Conservation (phyloP, 1,139 yeast species). For the Protomyces lactucae-debilis region DNA sequence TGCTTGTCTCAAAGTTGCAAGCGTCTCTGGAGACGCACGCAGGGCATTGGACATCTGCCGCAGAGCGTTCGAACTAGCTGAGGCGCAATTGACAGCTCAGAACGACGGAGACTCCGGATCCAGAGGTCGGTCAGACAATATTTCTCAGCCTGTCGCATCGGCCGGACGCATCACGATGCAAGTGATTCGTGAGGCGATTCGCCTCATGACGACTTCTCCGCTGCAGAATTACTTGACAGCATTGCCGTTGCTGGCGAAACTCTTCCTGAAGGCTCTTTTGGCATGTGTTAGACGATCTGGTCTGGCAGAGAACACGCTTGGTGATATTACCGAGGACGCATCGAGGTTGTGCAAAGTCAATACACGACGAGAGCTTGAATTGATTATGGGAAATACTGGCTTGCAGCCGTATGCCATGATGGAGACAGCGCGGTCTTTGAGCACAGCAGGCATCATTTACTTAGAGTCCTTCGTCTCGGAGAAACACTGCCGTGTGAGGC, state of each 20-base stretch:
- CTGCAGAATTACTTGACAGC: constrained; percentile 54
- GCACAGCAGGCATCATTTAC: constrained; percentile 69
- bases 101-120: background rate
- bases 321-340: constrained; percentile 76
- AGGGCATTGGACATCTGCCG: constrained; percentile 84
- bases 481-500: constrained; percentile 7
- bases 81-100: constrained; percentile 36
- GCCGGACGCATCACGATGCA: constrained; percentile 55
- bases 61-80: constrained; percentile 87
- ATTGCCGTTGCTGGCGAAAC: constrained; percentile 64
- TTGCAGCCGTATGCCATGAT: constrained; percentile 47
- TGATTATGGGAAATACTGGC: constrained; percentile 22
- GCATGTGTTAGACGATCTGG: constrained; percentile 65
- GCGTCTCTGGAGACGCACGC: constrained; percentile 96
- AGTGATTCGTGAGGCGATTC: constrained; percentile 72
- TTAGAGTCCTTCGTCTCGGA: constrained; percentile 45
- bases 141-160: constrained; percentile 35
- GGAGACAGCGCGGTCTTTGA: constrained; percentile 57
- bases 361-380: constrained; percentile 27
- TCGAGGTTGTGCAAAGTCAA: constrained; percentile 39
- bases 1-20: constrained; percentile 90
- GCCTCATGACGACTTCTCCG: constrained; percentile 76
- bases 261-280: constrained; percentile 63
- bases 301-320: constrained; percentile 58
- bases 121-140: background rate